These are phyloP conservation scores for Leptomonas seymouri DNA, from an alignment of 208 protist genomes.

Conservation along the genomic window DNA sequence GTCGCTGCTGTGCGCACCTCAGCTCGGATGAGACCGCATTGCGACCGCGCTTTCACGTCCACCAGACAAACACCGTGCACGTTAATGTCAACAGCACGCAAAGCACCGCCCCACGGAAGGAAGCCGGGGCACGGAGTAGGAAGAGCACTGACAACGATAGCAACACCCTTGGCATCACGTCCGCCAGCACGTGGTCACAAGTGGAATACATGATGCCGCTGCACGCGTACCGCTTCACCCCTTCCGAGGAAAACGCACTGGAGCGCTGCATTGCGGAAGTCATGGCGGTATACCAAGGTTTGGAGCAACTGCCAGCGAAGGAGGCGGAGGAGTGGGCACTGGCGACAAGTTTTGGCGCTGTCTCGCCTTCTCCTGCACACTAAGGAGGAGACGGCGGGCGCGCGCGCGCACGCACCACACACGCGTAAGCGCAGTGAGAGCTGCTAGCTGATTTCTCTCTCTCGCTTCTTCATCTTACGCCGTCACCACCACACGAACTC, in stretches of 20 bases:
- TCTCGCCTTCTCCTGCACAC: neutral
- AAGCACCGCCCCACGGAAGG: neutral
- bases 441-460: no score
- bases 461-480: no score
- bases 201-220: slow-evolving; percentile 43
- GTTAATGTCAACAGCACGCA: neutral
- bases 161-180: no score
- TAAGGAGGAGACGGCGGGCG: neutral
- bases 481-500: no score
- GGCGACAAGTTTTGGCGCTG: neutral
- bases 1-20: slow-evolving; percentile 36
- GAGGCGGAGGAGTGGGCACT: slow-evolving; percentile 28
- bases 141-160: neutral
- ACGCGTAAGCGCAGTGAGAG: no score
- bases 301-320: slow-evolving; percentile 28
- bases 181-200: neutral
- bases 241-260: slow-evolving; percentile 47
- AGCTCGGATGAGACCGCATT: slow-evolving; percentile 27
- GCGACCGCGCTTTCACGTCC: slow-evolving; percentile 22
- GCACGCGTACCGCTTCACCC: slow-evolving; percentile 46
- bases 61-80: neutral
- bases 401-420: no score
- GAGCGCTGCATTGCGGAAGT: slow-evolving; percentile 55
- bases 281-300: slow-evolving; percentile 37
- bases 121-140: no score